Evolutionary conservation across 2,329 filamentous ascomycete genomes (phyloP).

Genomic region (Cladosporium phlei): DNA sequence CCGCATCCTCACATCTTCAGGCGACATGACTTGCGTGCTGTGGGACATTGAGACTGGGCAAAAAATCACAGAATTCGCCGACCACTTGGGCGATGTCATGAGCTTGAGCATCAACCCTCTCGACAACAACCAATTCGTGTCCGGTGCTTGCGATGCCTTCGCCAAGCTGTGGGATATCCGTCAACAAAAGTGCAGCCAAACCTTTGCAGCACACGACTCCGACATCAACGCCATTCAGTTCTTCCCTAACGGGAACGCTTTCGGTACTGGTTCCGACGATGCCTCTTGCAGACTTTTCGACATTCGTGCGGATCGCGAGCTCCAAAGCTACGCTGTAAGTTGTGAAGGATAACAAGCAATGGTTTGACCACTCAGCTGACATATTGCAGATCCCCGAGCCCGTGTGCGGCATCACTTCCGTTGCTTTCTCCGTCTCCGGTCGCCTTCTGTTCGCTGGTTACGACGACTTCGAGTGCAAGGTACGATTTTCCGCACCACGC

Average conservation of each 20-base stretch:
- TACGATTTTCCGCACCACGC: conserved; percentile 41
- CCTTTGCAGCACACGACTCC: conserved; percentile 95
- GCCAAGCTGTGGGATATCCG: conserved; percentile 99
- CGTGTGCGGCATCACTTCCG: conserved; percentile 94
- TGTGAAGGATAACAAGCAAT: too few relatives aligned
- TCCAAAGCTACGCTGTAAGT: conserved; percentile 63
- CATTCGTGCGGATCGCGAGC: conserved; percentile 84
- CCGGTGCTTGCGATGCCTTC: conserved; percentile 97
- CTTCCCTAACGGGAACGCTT: conserved; percentile 97
- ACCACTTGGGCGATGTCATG: conserved; percentile 98
- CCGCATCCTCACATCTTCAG: conserved; percentile 94
- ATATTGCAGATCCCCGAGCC: conserved; percentile 89
- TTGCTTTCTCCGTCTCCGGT: conserved; percentile 95
- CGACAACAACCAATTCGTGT: conserved; percentile 98
- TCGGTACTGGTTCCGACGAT: conserved; percentile 95
- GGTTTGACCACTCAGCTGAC: too few relatives aligned
- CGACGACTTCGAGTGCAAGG: conserved; percentile 99
- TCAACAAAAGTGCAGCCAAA: conserved; percentile 96
- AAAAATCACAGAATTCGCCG: conserved; percentile 95
- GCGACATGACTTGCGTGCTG: conserved; percentile 99
- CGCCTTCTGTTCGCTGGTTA: conserved; percentile 94
- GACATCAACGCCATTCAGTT: conserved; percentile 99
- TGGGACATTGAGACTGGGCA: conserved; percentile 99
- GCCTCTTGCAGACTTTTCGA: conserved; percentile 96
- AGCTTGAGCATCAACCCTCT: conserved; percentile 99